Percentiles rank a stretch among this genome's conserved stretches.
These are phyloP conservation scores for Gossypium sturtianum DNA, from an alignment of 345 rosid species.

Conservation along the genomic window DNA sequence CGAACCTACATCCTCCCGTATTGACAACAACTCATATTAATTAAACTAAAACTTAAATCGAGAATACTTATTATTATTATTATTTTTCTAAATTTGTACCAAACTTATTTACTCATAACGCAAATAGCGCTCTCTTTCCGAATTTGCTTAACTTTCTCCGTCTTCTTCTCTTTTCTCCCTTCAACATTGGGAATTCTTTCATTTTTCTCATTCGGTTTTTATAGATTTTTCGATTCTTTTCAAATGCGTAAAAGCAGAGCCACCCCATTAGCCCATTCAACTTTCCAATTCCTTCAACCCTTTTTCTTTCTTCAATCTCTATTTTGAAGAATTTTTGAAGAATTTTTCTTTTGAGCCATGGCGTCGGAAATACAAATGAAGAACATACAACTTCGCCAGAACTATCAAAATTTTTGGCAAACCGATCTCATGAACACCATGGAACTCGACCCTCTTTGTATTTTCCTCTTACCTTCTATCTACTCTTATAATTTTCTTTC, in stretches of 20 bases:
- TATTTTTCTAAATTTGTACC: no score
- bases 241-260: no score
- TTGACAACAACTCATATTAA: accelerated
- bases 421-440: constrained; percentile 64
- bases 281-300: no score
- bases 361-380: constrained; percentile 52
- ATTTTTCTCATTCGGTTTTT: no score
- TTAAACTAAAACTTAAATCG: no score
- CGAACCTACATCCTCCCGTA: accelerated
- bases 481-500: neutral
- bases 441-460: constrained; percentile 67
- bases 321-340: neutral
- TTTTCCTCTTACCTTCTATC: neutral
- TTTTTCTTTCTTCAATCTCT: no score
- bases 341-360: constrained; percentile 26
- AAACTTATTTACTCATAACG: no score
- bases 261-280: no score
- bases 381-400: constrained; percentile 83
- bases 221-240: no score
- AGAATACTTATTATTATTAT: no score
- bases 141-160: no score
- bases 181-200: neutral
- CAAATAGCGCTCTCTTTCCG: no score
- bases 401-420: constrained; percentile 87
- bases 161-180: neutral